These are phyloP conservation scores for Colletotrichum plurivorum DNA, from an alignment of 2,329 filamentous ascomycete genomes.

Conservation along the genomic window DNA sequence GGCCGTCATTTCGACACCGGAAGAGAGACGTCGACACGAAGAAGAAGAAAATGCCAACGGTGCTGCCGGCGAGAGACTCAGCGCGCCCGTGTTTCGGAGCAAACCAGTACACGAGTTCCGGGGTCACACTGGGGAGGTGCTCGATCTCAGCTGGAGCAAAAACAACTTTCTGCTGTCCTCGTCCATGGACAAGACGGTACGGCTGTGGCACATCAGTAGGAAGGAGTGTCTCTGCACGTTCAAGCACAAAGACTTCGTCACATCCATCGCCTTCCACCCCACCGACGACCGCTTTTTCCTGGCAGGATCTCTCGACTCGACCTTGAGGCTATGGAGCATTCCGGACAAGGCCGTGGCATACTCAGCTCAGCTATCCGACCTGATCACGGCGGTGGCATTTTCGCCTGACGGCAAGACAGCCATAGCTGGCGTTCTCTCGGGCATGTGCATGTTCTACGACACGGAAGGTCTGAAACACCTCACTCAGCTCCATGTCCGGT, in stretches of 20 bases:
- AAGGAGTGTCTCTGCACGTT: constrained; percentile 92
- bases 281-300: constrained; percentile 97
- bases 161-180: constrained; percentile 97
- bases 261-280: constrained; percentile 94
- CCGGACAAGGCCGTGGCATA: constrained; percentile 95
- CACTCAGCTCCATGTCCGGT: constrained; percentile 93
- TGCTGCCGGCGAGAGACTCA: constrained; percentile 75
- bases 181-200: constrained; percentile 98
- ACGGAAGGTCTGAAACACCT: constrained; percentile 90
- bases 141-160: constrained; percentile 98
- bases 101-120: constrained; percentile 84
- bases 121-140: constrained; percentile 86
- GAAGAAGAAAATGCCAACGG: constrained; percentile 70
- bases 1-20: constrained; percentile 85
- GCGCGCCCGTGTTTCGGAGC: constrained; percentile 89
- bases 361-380: constrained; percentile 81
- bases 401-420: constrained; percentile 91
- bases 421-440: constrained; percentile 89
- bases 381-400: constrained; percentile 95
- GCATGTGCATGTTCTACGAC: constrained; percentile 90
- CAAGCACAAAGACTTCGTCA: constrained; percentile 95
- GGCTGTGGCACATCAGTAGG: constrained; percentile 91
- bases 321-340: constrained; percentile 94
- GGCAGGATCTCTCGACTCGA: constrained; percentile 90
- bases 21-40: constrained; percentile 83